Conservation (phyloP, 306 rosid genomes). For the Citrullus mucosospermus region DNA sequence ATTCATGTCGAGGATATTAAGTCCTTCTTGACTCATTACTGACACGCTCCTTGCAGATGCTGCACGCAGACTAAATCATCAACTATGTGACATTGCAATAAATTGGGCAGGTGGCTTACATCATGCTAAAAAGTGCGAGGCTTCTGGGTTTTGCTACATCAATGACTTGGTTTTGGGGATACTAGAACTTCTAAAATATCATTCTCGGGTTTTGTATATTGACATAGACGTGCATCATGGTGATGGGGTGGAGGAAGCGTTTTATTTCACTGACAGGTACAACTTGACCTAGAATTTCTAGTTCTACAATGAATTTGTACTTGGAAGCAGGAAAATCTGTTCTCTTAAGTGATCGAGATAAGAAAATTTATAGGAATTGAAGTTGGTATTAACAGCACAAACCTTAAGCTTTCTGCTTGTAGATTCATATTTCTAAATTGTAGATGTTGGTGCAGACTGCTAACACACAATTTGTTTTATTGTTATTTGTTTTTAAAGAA, state of each 20-base stretch:
- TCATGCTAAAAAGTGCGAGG: constrained; percentile 99
- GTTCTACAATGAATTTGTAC: not conserved
- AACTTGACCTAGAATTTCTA: constrained; percentile 4
- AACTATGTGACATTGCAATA: constrained; percentile 88
- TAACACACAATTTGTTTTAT: not conserved
- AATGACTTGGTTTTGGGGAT: constrained; percentile 95
- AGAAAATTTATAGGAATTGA: not conserved
- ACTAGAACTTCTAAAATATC: constrained; percentile 88
- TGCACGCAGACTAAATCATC: constrained; percentile 83
- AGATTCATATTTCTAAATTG: not conserved
- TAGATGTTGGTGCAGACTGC: not conserved
- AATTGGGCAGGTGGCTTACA: constrained; percentile 99
- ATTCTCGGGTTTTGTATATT: constrained; percentile 88
- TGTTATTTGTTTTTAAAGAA: not conserved
- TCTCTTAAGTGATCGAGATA: not conserved
- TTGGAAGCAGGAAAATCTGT: not conserved
- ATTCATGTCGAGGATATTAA: constrained; percentile 7
- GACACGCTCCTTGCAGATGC: constrained; percentile 48
- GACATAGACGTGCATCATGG: constrained; percentile 99
- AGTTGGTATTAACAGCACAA: not conserved
- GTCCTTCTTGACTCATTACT: constrained; percentile 7
- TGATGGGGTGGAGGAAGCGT: constrained; percentile 99
- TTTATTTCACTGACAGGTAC: constrained; percentile 93
- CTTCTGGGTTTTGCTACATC: constrained; percentile 97
- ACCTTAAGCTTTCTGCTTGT: not conserved